Base-by-base conservation (phyloP, 305 asterid species). In the Fraxinus nigra region DNA sequence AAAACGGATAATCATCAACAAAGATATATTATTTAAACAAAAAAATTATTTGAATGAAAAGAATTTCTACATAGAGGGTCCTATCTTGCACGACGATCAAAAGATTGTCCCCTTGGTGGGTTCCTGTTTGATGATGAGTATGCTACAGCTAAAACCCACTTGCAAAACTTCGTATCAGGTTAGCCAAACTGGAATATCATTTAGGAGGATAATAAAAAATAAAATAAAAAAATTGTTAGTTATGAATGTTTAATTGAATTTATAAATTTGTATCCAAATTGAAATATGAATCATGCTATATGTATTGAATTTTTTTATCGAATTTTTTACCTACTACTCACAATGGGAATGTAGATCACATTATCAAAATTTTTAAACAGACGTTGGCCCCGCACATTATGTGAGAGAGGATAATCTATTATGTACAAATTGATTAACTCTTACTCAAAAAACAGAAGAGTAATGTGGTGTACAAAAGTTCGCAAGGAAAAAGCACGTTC, bases 91-190 rank as follows among this genome's bases (percentile, higher is more conserved):
- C 56, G 35, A 22, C 32, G 11, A 65, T 34, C 61, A 30, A 78
- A 56, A 20, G 72, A 40, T 54, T 33, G 14, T 63, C 33, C 51
- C 54, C 20, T 40, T 4, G 79, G 86, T 79, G 85, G 83, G 85
- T 51, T 78, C 78, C 43, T 81, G 48, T 61, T 46, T 72, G 79
- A 82, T 76, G 67, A 54, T 79, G 88, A 82, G 59, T 54, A 82
- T 76, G 51, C 83, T 75, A 80, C 88, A 86, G 85, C 80, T 63
- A 72, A 84, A 81, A 30, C 61, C 88, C 85, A 88, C 88, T 88
- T 72, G 84, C 85, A 77, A 34, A 74, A 48, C 22, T 80, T 78
- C 30, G 28, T 11, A 18, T 77, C 51, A 73, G 54, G 78, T 61
- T 16, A n/a, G 30, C 28, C 69, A 18, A 5, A 22, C 10, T 7